Percentiles rank a stretch among this genome's conserved stretches.
phyloP scores from a whole-genome alignment of 2,329 filamentous ascomycete species.

The Aspergillus fischeri region DNA sequence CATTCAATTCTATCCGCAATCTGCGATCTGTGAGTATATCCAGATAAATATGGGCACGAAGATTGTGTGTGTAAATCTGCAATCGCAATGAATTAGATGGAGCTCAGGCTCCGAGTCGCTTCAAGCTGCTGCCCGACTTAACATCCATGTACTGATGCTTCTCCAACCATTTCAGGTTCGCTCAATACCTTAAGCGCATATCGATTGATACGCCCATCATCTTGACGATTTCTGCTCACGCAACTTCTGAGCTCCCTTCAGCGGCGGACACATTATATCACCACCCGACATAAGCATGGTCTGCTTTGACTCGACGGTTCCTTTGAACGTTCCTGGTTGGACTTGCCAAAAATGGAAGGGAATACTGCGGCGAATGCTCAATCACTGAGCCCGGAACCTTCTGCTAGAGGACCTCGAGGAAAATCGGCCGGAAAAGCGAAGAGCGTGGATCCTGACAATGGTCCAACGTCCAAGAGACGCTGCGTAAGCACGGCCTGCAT shows the following conservation, averaged over 20 bases:
- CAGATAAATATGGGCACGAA: neutral
- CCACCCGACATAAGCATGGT: conserved; percentile 18
- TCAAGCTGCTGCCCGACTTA: neutral
- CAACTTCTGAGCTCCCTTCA: conserved; percentile 1
- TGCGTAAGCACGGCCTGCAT: conserved; percentile 84
- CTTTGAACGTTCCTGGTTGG: conserved; percentile 20
- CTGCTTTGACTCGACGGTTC: conserved; percentile 12
- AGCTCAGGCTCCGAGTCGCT: neutral
- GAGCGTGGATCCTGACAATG: conserved; percentile 28
- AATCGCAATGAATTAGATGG: neutral
- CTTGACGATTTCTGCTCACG: neutral
- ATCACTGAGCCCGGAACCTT: conserved; percentile 9
- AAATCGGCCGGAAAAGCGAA: conserved; percentile 20
- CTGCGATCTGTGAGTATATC: neutral
- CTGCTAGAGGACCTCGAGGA: conserved; percentile 12
- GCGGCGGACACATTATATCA: neutral
- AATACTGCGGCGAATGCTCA: conserved; percentile 16
- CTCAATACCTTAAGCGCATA: neutral
- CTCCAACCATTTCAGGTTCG: neutral
- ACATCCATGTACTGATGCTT: neutral
- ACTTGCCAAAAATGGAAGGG: conserved; percentile 25
- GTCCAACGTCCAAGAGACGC: conserved; percentile 55
- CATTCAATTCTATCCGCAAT: neutral
- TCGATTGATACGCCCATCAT: neutral
- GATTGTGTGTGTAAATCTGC: neutral